These are phyloP conservation scores for Podospora sp. DNA, from an alignment of 495 filamentous ascomycete genomes.

Conservation along the genomic window DNA sequence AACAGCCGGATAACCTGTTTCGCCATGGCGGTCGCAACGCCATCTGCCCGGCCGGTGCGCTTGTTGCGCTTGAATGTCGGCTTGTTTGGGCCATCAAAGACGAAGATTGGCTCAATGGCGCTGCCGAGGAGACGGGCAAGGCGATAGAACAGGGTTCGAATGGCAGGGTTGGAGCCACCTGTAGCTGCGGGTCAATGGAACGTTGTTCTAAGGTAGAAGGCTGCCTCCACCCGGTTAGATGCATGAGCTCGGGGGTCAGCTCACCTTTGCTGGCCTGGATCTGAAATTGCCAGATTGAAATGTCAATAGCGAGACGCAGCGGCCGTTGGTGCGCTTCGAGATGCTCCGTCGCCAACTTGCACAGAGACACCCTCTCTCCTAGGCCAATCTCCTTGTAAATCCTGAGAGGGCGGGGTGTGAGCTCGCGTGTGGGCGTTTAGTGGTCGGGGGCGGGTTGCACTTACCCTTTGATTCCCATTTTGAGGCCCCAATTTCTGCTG, in stretches of 20 bases:
- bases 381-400: constrained; percentile 87
- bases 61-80: constrained; percentile 89
- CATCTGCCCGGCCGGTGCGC: constrained; percentile 51
- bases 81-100: constrained; percentile 92
- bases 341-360: constrained; percentile 77
- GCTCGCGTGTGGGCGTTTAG: not conserved
- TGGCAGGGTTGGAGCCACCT: constrained; percentile 86
- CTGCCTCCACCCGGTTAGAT: not conserved
- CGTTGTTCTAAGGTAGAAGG: not conserved
- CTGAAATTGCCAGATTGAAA: constrained; percentile 98
- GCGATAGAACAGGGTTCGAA: constrained; percentile 91
- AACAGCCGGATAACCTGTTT: constrained; percentile 84
- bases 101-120: constrained; percentile 86
- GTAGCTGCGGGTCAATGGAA: not conserved
- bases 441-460: not conserved
- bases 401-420: constrained; percentile 45
- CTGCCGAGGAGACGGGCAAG: constrained; percentile 78
- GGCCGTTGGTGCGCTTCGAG: constrained; percentile 71
- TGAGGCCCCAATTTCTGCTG: not conserved
- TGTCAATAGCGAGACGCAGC: constrained; percentile 87
- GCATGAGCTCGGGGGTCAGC: constrained; percentile 1
- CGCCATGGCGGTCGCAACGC: constrained; percentile 61
- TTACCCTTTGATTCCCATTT: constrained; percentile 67
- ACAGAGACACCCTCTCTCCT: constrained; percentile 77
- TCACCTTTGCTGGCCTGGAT: constrained; percentile 75